Base-by-base conservation (phyloP, 352 stramenopile genomes). In the Phytophthora quininea region DNA sequence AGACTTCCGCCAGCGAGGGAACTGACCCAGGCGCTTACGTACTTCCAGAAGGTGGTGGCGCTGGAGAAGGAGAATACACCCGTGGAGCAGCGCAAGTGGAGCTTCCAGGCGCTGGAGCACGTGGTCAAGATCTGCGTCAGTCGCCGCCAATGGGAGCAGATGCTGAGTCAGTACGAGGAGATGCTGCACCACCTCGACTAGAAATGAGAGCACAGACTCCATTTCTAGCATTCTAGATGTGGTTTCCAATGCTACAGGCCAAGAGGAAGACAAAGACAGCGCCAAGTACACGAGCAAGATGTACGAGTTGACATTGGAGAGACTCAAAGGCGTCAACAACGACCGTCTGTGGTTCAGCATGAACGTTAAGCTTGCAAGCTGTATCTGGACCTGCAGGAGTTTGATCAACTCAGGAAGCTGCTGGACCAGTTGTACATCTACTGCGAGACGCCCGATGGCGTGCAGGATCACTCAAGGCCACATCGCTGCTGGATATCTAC, bases 281-380 rank as follows among this genome's bases (percentile, higher is more conserved):
- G 63, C 65, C 54, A 79, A 78, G 69, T 84, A 87, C 63, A 80
- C 80, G 43, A 83, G 76, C 45, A 85, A 88, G 75, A 97, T 98
- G 85, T 98, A 98, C 74, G 85, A 96, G 59, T 77, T 97, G 33
- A 97, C 92, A 37, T 74, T 97, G 32, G 82, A 93, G 51, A 84
- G 84, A 27, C 79, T 97, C 27, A 96, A 97, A 59, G 76, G 80
- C 57, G 77, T 88, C 15, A 92, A 93, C 74, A 97, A 97, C 74
- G 90, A 98, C 64, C 75, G 91, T 8, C 78, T 98, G 10, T 98
- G 89, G 91, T 98, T 98, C 71, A 95, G 86, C 65, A 97, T 96
- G 67, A 97, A 97, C 65, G 79, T 96, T 45, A 97, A 97, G 69
- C 78, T 98, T 12, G 89, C n/a, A n/a, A 96, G 14, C 69, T 92